Base-by-base conservation (phyloP, 1,284 basidiomycete species). In the Heterobasidion annosum region DNA sequence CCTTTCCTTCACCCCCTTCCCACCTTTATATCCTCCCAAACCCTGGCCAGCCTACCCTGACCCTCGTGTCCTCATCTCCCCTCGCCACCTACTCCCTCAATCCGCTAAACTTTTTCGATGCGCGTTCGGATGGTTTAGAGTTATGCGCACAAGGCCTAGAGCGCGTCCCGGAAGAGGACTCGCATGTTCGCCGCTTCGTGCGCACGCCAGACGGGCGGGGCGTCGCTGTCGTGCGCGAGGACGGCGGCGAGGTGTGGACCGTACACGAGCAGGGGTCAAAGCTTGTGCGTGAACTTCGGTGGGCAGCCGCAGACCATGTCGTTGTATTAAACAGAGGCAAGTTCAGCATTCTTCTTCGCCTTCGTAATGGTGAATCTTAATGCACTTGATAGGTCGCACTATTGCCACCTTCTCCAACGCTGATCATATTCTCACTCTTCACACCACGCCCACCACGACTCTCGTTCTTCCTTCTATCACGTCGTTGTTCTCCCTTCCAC, bases 171-270 rank as follows among this genome's bases (percentile, higher is more conserved):
- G 71, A 72, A 55, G 81, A 83, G 60, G 74, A 80, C 33, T 70
- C 71, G 19, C 69, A 70, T 53, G 80, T 90, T 51, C 60, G 74
- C 9, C 72, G 76, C 35, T 84, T 91, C 60, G 78, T 88, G 34
- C 77, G 88, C 56, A 90, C 88, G 4, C 83, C 88, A 1, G 85
- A 89, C 56, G 88, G 89, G 2, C 74, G 73, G 55, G 88, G 85
- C 8, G 75, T 91, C 45, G 87, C 79, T 12, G 77, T 84, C 10
- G 68, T 86, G 42, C 77, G 85, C 47, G 68, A 69, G 50, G 69
- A 72, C 33, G 78, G 78, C 10, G 83, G 83, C 9, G 84, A 89
- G 62, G 73, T 77, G 2, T 90, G 85, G 84, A 73, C 69, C 57
- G 71, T 82, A 50, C 67, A 68, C 13, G 70, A 74, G 45, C 12